Base-by-base conservation (phyloP, 306 rosid genomes). In the Pyrus betulifolia region DNA sequence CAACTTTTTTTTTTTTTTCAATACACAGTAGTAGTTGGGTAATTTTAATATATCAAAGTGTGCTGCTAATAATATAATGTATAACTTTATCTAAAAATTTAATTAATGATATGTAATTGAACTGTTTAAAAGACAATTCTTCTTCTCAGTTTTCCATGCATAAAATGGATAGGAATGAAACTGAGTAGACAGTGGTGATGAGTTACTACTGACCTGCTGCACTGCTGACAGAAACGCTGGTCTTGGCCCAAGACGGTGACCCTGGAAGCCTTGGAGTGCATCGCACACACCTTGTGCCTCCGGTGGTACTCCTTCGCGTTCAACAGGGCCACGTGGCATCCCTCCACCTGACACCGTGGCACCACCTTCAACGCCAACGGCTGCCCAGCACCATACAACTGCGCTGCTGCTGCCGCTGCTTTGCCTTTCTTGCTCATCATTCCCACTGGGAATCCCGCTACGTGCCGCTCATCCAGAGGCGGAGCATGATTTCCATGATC, bases 161-260 rank as follows among this genome's bases (percentile, higher is more conserved):
- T 42, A 42, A 8, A 42, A 42, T 42, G 12, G 45, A 42, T 42
- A 42, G 3, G 12, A 42, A 33, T 15, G 59, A 12, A 42, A 64
- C 28, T 11, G 68, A n/a, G 61, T 6, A n/a, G 21, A 21, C 8
- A 51, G 9, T 52, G n/a, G 11, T 7, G n/a, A 28, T 59, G 59
- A 51, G 45, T 42, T 9, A 42, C 45, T 42, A 75, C 57, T 46
- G 31, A 92, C 98, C 98, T 90, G 91, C 98, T 94, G 74, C 98
- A 94, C 86, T 94, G 98, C 82, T 94, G 98, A 72, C 98, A 94
- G 86, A 94, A 94, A 69, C 98, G 91, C 86, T 94, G 98, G 74
- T 90, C 97, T 74, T 85, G 62, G 76, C 97, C 98, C 27, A 86
- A 69, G 0, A 94, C 96, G 31, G 90, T 84, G 54, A 91, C 98